Conservation (phyloP, 257 asterid genomes). For the Scutellaria galericulata region DNA sequence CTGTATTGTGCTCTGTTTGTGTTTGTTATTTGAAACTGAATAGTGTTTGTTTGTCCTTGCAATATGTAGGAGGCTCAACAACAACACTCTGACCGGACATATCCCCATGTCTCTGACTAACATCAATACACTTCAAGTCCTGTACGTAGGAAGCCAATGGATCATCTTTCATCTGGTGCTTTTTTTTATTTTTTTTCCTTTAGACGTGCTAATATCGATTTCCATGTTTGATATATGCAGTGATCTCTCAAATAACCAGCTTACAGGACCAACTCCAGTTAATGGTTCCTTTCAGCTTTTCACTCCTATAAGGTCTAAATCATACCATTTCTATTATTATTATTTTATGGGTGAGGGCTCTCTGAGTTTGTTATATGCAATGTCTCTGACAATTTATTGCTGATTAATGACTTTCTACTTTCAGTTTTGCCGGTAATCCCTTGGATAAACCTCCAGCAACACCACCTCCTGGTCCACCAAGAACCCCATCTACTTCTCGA, state of each 20-base stretch:
- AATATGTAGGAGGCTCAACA: conserved; percentile 88
- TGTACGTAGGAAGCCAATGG: conserved; percentile 61
- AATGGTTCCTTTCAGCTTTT: conserved; percentile 92
- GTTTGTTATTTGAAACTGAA: conserved; percentile 28
- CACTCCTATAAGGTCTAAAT: conserved; percentile 88
- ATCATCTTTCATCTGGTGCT: conserved; percentile 20
- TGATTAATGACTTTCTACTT: conserved; percentile 38
- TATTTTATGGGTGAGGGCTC: neutral
- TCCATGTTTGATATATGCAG: conserved; percentile 53
- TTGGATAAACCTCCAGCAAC: conserved; percentile 58
- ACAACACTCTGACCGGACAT: conserved; percentile 75
- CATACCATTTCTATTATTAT: neutral
- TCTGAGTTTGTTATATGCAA: neutral
- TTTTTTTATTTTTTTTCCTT: conserved; percentile 16
- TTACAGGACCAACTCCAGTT: conserved; percentile 70
- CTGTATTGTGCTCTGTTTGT: conserved; percentile 28
- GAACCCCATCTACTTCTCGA: conserved; percentile 54
- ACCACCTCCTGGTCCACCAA: conserved; percentile 75
- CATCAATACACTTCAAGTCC: conserved; percentile 83
- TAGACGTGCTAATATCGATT: conserved; percentile 30
- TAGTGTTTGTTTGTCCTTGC: conserved; percentile 33
- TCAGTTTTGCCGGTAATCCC: conserved; percentile 67
- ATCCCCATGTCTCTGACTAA: conserved; percentile 75
- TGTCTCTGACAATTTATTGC: conserved; percentile 32
- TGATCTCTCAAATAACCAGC: conserved; percentile 81